These are phyloP conservation scores for Calycina marina DNA, from an alignment of 2,329 filamentous ascomycete genomes.

Conservation along the genomic window DNA sequence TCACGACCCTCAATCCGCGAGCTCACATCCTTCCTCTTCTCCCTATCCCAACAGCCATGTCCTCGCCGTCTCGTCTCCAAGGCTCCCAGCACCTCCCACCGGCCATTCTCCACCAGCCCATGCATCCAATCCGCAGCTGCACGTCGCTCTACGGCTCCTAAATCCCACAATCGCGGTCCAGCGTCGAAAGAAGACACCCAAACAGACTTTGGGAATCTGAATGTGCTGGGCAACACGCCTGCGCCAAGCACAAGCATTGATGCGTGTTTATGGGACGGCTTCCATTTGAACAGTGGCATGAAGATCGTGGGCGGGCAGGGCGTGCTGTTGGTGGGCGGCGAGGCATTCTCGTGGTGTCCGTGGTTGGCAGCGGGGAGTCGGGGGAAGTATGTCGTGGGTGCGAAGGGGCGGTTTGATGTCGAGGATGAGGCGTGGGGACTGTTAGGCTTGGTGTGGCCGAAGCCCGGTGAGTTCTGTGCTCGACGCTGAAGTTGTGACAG, in stretches of 20 bases:
- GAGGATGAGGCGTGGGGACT: constrained; percentile 56
- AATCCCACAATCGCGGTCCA: constrained; percentile 42
- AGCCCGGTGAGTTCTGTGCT: constrained; percentile 52
- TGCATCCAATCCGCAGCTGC: constrained; percentile 6
- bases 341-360: constrained; percentile 79
- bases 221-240: constrained; percentile 65
- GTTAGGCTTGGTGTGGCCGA: constrained; percentile 68
- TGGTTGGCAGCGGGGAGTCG: constrained; percentile 45
- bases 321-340: constrained; percentile 67
- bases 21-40: constrained; percentile 13
- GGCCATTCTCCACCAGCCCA: not conserved
- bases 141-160: constrained; percentile 12
- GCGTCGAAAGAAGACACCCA: constrained; percentile 43
- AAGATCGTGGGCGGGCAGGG: constrained; percentile 54
- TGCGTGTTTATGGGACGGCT: constrained; percentile 68
- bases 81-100: not conserved
- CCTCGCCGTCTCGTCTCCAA: not conserved
- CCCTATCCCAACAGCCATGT: not conserved
- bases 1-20: constrained; percentile 17
- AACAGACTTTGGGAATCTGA: constrained; percentile 59
- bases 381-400: constrained; percentile 43
- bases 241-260: constrained; percentile 73
- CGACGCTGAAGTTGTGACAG: not conserved
- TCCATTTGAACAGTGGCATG: constrained; percentile 70
- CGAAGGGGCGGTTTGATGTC: constrained; percentile 70